Percentiles rank a stretch among this genome's conserved stretches.
Evolutionary conservation across 495 filamentous ascomycete species (phyloP).

Genomic region (Acidiella bohemica): DNA sequence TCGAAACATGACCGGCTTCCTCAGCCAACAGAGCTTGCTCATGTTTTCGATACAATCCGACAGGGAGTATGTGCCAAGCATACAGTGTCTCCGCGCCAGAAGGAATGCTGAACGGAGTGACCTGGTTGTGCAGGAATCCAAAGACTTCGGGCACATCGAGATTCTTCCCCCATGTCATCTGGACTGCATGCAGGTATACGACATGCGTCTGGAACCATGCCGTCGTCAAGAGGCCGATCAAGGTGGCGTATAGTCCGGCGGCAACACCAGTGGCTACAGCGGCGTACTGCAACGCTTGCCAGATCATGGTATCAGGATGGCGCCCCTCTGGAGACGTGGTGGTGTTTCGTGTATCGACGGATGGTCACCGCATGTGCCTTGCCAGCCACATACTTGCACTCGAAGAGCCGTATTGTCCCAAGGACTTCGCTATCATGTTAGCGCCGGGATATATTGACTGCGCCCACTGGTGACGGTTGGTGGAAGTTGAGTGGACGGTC

Average conservation of each 20-base stretch:
- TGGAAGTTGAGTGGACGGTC: not conserved
- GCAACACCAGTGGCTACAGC: not conserved
- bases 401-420: too few relatives aligned
- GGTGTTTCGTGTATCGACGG: too few relatives aligned
- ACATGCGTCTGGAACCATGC: conserved; percentile 35
- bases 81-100: conserved; percentile 48
- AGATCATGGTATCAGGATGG: too few relatives aligned
- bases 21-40: conserved; percentile 39
- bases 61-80: conserved; percentile 59
- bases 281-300: conserved; percentile 1
- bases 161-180: conserved; percentile 39
- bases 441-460: too few relatives aligned
- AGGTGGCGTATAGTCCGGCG: conserved; percentile 2
- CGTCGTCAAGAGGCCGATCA: conserved; percentile 31
- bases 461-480: too few relatives aligned
- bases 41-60: conserved; percentile 48
- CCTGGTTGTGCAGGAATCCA: conserved; percentile 47
- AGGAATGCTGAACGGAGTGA: conserved; percentile 50
- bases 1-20: conserved; percentile 29
- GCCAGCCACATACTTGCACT: too few relatives aligned
- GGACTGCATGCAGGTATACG: conserved; percentile 35
- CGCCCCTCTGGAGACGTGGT: too few relatives aligned
- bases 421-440: too few relatives aligned
- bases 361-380: too few relatives aligned
- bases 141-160: conserved; percentile 37